These are phyloP conservation scores for Strigomonas culicis DNA, from an alignment of 208 protist species.

Conservation along the genomic window DNA sequence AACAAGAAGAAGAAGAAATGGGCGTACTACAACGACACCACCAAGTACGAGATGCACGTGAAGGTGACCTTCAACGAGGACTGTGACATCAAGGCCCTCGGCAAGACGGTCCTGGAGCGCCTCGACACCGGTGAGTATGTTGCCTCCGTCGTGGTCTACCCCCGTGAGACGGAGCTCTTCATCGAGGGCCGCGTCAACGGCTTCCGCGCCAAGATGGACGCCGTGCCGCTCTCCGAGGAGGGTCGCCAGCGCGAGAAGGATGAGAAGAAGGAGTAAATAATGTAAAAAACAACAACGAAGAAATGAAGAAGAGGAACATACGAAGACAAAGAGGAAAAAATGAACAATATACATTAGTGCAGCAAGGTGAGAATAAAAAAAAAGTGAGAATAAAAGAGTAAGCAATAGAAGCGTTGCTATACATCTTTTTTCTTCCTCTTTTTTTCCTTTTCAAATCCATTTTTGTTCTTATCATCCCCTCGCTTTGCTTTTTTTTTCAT, in stretches of 20 bases:
- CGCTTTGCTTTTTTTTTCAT: constrained; percentile 11
- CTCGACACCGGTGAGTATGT: constrained; percentile 26
- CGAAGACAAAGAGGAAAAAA: background rate
- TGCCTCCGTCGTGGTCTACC: constrained; percentile 65
- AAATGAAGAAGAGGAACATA: background rate
- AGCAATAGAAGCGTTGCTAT: constrained; percentile 10
- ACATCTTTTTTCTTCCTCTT: constrained; percentile 7
- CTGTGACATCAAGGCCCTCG: constrained; percentile 57
- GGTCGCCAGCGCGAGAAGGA: constrained; percentile 35
- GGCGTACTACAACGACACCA: constrained; percentile 80
- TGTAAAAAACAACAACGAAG: background rate
- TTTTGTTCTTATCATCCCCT: background rate
- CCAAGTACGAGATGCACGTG: constrained; percentile 71
- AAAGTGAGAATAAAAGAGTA: too few species aligned
- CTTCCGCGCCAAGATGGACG: constrained; percentile 74
- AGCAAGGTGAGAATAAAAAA: too few species aligned
- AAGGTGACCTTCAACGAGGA: constrained; percentile 55
- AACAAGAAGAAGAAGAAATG: constrained; percentile 50
- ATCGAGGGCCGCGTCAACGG: constrained; percentile 81
- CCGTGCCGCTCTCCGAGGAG: constrained; percentile 54
- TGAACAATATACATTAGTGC: too few species aligned
- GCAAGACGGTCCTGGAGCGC: constrained; percentile 38
- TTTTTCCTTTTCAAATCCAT: background rate
- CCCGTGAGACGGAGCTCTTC: constrained; percentile 77
- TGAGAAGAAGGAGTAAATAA: constrained; percentile 5